A percentile compares a stretch with the other conserved stretches of the same genome.
These are phyloP conservation scores for Selaginella tamariscina DNA, from an alignment of 75 land plant genomes.

Conservation along the genomic window DNA sequence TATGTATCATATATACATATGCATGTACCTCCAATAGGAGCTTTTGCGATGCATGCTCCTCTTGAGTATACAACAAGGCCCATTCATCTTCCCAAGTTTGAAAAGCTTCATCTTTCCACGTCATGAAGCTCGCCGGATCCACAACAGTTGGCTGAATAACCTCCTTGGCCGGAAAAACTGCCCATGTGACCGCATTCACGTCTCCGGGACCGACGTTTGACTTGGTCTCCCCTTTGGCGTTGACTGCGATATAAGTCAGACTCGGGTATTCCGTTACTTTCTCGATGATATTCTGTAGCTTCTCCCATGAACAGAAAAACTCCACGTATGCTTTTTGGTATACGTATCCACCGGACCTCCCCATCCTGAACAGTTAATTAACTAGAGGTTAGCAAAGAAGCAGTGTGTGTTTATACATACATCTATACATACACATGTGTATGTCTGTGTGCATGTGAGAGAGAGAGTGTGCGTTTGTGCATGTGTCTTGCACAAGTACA, in stretches of 20 bases:
- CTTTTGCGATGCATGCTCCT: constrained; percentile 51
- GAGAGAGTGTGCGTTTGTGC: too few species aligned
- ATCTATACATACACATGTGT: too few species aligned
- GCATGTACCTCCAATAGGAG: constrained; percentile 54
- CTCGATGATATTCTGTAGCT: constrained; percentile 43
- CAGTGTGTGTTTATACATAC: too few species aligned
- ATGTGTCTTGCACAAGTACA: too few species aligned
- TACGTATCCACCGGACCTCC: constrained; percentile 95
- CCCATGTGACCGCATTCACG: constrained; percentile 98
- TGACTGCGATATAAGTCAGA: constrained; percentile 77
- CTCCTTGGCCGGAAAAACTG: constrained; percentile 95
- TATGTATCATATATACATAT: too few species aligned
- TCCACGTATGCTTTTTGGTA: constrained; percentile 96
- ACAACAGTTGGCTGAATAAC: constrained; percentile 91
- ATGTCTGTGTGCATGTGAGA: too few species aligned
- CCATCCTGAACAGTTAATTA: constrained; percentile 61
- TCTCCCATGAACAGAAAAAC: constrained; percentile 71
- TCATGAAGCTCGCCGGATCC: constrained; percentile 79
- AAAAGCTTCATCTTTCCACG: constrained; percentile 98
- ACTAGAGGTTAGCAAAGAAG: too few species aligned
- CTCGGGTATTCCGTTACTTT: constrained; percentile 40
- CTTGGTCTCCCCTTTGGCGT: constrained; percentile 47
- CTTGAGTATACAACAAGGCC: constrained; percentile 61
- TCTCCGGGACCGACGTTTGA: constrained; percentile 45
- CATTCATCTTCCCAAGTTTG: constrained; percentile 74